phyloP scores from a whole-genome alignment of 805 yeast species.

The Pichia cabralensis region DNA sequence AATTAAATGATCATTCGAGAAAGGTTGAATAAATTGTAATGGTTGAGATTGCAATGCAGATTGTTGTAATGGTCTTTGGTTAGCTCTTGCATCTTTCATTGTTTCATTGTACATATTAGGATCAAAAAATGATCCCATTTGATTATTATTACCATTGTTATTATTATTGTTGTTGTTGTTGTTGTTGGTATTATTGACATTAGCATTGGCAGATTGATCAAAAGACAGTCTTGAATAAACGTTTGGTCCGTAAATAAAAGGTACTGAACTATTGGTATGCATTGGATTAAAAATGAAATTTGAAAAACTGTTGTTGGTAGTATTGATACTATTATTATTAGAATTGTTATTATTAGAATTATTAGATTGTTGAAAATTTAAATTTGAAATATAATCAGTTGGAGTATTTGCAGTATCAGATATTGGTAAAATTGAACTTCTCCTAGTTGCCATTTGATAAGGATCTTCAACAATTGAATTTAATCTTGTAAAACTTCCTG shows the following conservation, averaged over 20 bases:
- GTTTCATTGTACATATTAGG: no score
- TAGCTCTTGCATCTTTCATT: not conserved
- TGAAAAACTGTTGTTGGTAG: not conserved
- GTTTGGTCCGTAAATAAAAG: not conserved
- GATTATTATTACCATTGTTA: not conserved
- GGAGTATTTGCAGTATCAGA: slow-evolving; percentile 1
- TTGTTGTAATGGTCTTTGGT: slow-evolving; percentile 17
- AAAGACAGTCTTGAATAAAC: not conserved
- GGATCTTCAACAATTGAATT: slow-evolving; percentile 17
- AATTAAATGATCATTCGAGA: slow-evolving; percentile 19
- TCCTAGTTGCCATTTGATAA: slow-evolving; percentile 11
- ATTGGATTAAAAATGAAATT: not conserved
- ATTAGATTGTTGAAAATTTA: not conserved
- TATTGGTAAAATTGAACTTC: slow-evolving; percentile 12
- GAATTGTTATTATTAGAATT: not conserved
- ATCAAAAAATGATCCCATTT: no score
- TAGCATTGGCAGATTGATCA: not conserved
- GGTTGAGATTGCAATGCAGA: slow-evolving; percentile 4
- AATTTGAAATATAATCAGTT: not conserved
- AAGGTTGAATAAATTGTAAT: slow-evolving; percentile 17
- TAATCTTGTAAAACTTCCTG: slow-evolving; percentile 8
- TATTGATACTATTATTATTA: not conserved
- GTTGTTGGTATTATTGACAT: not conserved
- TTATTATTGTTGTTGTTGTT: not conserved
- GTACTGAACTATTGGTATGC: not conserved